A percentile compares a stretch with the other conserved stretches of the same genome.
Conservation (phyloP, 139 green algal genomes). For the Volvox africanus region DNA sequence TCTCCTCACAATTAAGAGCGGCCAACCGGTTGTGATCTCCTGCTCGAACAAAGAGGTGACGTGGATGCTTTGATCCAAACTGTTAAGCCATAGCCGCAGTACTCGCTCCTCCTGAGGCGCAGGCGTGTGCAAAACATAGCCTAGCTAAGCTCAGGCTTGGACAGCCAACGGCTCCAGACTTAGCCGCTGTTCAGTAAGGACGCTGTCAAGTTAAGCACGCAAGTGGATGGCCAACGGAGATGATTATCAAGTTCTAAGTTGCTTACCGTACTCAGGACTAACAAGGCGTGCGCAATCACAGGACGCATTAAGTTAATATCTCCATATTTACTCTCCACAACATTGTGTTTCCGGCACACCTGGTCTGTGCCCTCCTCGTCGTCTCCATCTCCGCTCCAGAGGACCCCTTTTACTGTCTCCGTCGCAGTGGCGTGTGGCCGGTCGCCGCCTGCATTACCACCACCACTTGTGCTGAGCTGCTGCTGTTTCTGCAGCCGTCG, state of each 20-base stretch:
- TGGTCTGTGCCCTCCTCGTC: slow-evolving; percentile 23
- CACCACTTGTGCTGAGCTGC: neutral
- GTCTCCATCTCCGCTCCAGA: slow-evolving; percentile 8
- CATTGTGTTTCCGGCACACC: neutral
- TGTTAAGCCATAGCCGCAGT: slow-evolving; percentile 57
- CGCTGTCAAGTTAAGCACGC: no score
- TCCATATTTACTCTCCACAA: no score
- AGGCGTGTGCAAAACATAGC: neutral
- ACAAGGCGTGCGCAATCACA: no score
- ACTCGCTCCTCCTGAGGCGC: slow-evolving; percentile 55
- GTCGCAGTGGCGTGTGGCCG: neutral
- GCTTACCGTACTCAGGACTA: no score
- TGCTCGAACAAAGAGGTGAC: slow-evolving; percentile 46
- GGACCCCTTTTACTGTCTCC: neutral
- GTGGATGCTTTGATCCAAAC: slow-evolving; percentile 8
- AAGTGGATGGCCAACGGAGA: no score
- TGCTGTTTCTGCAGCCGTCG: slow-evolving; percentile 27
- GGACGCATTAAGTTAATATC: no score
- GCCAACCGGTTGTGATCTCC: slow-evolving; percentile 48
- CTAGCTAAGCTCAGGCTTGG: no score
- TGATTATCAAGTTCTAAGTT: no score
- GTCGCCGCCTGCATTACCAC: neutral
- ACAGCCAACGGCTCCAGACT: no score
- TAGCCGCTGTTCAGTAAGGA: no score
- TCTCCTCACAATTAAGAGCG: slow-evolving; percentile 45